A percentile compares a stretch with the other conserved stretches of the same genome.
Conservation (phyloP, 2,329 filamentous ascomycete species). For the Stagonosporopsis tanaceti region DNA sequence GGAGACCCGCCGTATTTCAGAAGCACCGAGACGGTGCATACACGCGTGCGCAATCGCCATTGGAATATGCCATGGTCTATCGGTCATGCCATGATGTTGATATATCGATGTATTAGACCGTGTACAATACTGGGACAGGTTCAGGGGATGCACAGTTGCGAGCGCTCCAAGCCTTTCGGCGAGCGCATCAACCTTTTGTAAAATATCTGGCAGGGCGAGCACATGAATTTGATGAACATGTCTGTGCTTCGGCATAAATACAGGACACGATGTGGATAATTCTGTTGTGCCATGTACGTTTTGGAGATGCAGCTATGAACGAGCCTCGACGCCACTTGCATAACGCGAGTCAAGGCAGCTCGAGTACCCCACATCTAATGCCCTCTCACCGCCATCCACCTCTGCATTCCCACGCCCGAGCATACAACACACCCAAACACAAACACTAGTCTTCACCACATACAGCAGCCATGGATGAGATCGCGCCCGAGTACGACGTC, state of each 20-base stretch:
- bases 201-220: conserved; percentile 23
- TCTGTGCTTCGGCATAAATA: conserved; percentile 21
- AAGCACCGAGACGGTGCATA: neutral
- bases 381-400: conserved; percentile 39
- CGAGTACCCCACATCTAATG: conserved; percentile 31
- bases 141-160: conserved; percentile 1
- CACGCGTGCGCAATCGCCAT: neutral
- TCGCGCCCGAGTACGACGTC: conserved; percentile 98
- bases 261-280: conserved; percentile 15
- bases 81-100: conserved; percentile 1
- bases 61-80: neutral
- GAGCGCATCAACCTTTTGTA: conserved; percentile 7
- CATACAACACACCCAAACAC: conserved; percentile 33
- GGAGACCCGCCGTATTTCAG: neutral
- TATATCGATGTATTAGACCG: conserved; percentile 18
- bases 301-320: conserved; percentile 16
- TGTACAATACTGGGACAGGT: conserved; percentile 16
- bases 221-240: conserved; percentile 20
- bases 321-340: conserved; percentile 30
- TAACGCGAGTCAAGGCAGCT: conserved; percentile 43
- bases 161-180: neutral
- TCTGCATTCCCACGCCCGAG: conserved; percentile 29
- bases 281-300: conserved; percentile 17
- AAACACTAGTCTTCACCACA: conserved; percentile 23
- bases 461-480: conserved; percentile 83